phyloP scores from a whole-genome alignment of 345 rosid species.

The Mangifera indica region DNA sequence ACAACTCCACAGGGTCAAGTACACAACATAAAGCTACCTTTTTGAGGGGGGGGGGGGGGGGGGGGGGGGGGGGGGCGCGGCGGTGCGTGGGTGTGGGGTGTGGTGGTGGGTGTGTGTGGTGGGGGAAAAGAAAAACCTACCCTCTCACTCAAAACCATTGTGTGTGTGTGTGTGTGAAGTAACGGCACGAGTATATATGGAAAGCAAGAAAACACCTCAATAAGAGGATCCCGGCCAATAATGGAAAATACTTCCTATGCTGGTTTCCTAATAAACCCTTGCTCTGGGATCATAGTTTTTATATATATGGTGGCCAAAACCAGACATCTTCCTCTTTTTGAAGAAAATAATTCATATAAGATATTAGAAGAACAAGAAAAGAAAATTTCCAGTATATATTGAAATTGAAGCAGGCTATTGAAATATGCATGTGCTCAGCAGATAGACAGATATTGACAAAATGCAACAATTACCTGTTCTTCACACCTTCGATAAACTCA shows the following conservation, averaged over 20 bases:
- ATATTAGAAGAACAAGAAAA: neutral
- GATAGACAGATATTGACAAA: neutral
- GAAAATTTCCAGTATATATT: neutral
- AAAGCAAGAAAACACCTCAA: slow-evolving; percentile 59
- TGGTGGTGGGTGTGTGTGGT: too few relatives aligned
- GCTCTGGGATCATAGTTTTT: slow-evolving; percentile 98
- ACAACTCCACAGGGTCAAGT: too few relatives aligned
- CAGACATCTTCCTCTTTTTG: slow-evolving; percentile 99
- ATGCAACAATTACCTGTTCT: slow-evolving; percentile 59
- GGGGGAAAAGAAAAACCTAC: too few relatives aligned
- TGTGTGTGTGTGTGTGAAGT: neutral
- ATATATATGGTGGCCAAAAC: slow-evolving; percentile 98
- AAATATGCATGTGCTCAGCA: neutral
- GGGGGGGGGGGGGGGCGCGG: too few relatives aligned
- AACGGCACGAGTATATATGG: neutral
- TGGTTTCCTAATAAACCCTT: slow-evolving; percentile 78
- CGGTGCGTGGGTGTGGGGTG: too few relatives aligned
- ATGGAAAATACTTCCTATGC: slow-evolving; percentile 96
- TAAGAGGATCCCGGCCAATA: slow-evolving; percentile 96
- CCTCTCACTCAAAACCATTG: too few relatives aligned
- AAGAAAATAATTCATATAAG: slow-evolving; percentile 5
- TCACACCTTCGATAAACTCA: slow-evolving; percentile 88
- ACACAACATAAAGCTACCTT: too few relatives aligned
- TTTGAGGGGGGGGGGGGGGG: too few relatives aligned
- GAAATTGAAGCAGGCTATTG: neutral